These are phyloP conservation scores for Teratosphaeria destructans DNA, from an alignment of 2,329 filamentous ascomycete species.

Conservation along the genomic window DNA sequence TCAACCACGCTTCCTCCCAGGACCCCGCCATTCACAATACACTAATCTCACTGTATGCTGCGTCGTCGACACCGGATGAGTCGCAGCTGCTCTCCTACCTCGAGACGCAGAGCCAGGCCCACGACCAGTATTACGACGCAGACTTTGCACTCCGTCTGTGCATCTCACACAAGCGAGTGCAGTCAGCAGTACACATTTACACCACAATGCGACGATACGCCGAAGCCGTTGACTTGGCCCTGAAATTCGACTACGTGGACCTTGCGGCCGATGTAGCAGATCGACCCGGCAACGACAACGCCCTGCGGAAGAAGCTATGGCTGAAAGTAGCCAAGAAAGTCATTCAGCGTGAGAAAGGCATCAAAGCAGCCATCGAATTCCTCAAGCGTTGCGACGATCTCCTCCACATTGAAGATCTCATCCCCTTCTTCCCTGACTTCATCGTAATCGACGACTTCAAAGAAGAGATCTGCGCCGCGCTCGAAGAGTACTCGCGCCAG, in stretches of 20 bases:
- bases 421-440: slow-evolving; percentile 97
- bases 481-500: slow-evolving; percentile 85
- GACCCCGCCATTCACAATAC: slow-evolving; percentile 93
- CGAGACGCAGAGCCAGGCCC: slow-evolving; percentile 64
- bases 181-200: slow-evolving; percentile 95
- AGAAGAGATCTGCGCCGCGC: slow-evolving; percentile 86
- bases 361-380: slow-evolving; percentile 82
- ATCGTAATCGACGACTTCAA: slow-evolving; percentile 99
- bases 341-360: slow-evolving; percentile 73
- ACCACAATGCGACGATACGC: slow-evolving; percentile 91
- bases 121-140: slow-evolving; percentile 79
- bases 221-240: slow-evolving; percentile 82
- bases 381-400: slow-evolving; percentile 74
- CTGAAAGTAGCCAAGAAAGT: slow-evolving; percentile 90
- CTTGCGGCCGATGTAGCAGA: slow-evolving; percentile 85
- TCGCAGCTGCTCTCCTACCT: slow-evolving; percentile 78
- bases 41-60: slow-evolving; percentile 89
- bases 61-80: slow-evolving; percentile 73
- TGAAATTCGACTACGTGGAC: slow-evolving; percentile 82
- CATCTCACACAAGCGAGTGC: slow-evolving; percentile 85
- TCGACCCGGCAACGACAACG: slow-evolving; percentile 60
- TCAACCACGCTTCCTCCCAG: slow-evolving; percentile 71
- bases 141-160: slow-evolving; percentile 94
- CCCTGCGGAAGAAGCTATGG: slow-evolving; percentile 88
- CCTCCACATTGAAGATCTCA: slow-evolving; percentile 88